Percentiles rank a stretch among this genome's conserved stretches.
phyloP scores from a whole-genome alignment of 495 filamentous ascomycete genomes.

The Aspergillus kassunensis region DNA sequence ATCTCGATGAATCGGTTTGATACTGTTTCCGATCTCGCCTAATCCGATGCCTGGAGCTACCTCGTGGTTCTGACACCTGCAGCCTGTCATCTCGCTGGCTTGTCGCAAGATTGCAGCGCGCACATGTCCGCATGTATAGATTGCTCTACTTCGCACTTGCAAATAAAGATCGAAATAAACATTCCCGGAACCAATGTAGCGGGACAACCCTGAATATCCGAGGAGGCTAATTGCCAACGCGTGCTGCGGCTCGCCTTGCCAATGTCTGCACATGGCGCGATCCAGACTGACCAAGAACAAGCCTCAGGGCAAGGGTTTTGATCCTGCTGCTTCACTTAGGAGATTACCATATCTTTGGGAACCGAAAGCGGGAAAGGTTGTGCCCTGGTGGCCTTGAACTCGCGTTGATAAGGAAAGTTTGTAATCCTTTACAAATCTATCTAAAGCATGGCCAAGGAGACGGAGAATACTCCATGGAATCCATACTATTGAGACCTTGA shows the following conservation, averaged over 20 bases:
- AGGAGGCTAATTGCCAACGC: neutral
- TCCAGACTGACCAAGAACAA: constrained; percentile 1
- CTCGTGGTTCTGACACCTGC: constrained; percentile 15
- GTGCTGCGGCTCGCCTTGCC: neutral
- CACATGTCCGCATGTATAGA: neutral
- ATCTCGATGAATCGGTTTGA: neutral
- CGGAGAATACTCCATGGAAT: too few relatives aligned
- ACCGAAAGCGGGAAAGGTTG: too few relatives aligned
- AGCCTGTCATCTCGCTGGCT: too few relatives aligned
- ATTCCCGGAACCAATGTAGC: constrained; percentile 1
- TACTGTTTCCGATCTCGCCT: neutral
- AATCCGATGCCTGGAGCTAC: neutral
- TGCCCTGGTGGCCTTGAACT: too few relatives aligned
- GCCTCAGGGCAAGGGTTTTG: constrained; percentile 2
- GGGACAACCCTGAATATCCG: neutral
- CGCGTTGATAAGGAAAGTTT: neutral
- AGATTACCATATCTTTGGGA: neutral
- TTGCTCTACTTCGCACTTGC: too few relatives aligned
- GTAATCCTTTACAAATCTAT: neutral
- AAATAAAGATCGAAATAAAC: constrained; percentile 2
- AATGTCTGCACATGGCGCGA: neutral
- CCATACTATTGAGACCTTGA: too few relatives aligned
- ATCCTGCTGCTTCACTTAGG: constrained; percentile 12
- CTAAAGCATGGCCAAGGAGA: too few relatives aligned
- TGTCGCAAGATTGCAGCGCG: too few relatives aligned